phyloP scores from a whole-genome alignment of 2,329 filamentous ascomycete genomes.

The Tolypocladium nubicola region DNA sequence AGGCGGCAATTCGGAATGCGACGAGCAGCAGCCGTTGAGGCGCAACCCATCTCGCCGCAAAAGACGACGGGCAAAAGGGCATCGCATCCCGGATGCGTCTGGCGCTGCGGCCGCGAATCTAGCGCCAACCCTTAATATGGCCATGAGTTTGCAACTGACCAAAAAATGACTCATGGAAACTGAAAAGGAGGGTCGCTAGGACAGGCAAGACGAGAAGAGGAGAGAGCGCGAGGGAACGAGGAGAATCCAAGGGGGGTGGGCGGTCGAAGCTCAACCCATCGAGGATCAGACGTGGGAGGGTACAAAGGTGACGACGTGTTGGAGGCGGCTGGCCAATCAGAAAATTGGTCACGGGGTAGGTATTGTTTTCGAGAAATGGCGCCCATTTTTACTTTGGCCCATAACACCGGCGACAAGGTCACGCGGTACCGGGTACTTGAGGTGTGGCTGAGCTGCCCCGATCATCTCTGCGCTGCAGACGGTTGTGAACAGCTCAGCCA shows the following conservation, averaged over 20 bases:
- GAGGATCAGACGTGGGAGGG: constrained; percentile 19
- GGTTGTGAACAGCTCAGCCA: not conserved
- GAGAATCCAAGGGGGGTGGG: constrained; percentile 8
- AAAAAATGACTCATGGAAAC: constrained; percentile 20
- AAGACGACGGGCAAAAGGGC: not conserved
- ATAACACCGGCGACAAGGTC: constrained; percentile 8
- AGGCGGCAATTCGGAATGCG: constrained; percentile 20
- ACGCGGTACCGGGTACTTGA: not conserved
- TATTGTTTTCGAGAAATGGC: constrained; percentile 23
- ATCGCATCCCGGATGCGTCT: not conserved
- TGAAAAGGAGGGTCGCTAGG: constrained; percentile 16
- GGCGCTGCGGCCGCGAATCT: not conserved
- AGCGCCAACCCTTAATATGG: constrained; percentile 13
- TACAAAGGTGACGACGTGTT: constrained; percentile 21
- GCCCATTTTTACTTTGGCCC: constrained; percentile 19
- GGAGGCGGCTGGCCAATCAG: constrained; percentile 23
- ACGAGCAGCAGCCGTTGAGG: constrained; percentile 13
- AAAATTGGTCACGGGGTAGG: constrained; percentile 24
- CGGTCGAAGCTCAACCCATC: constrained; percentile 10
- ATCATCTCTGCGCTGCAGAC: not conserved
- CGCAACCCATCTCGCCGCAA: constrained; percentile 4
- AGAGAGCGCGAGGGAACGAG: constrained; percentile 6
- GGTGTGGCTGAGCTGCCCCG: not conserved
- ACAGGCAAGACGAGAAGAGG: constrained; percentile 10
- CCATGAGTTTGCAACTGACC: constrained; percentile 5